A percentile compares a stretch with the other conserved stretches of the same genome.
phyloP scores from a whole-genome alignment of 2,329 filamentous ascomycete species.

The Botrytis fragariae region DNA sequence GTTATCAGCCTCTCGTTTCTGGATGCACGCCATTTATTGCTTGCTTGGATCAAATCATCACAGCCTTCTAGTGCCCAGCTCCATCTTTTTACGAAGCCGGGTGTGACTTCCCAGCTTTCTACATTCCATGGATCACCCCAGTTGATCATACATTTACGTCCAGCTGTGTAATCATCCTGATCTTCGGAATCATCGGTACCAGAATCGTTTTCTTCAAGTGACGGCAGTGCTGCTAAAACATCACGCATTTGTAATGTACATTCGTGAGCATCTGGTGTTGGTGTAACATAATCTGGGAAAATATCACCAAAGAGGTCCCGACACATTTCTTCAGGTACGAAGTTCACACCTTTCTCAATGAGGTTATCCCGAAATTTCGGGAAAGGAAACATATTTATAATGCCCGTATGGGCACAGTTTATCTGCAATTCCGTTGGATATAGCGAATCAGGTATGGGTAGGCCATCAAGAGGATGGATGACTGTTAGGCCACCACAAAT shows the following conservation, averaged over 20 bases:
- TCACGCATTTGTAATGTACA: slow-evolving; percentile 9
- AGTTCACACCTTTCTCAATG: slow-evolving; percentile 22
- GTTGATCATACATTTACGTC: slow-evolving; percentile 23
- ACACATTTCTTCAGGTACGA: slow-evolving; percentile 22
- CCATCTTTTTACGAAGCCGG: slow-evolving; percentile 26
- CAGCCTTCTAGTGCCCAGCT: slow-evolving; percentile 26
- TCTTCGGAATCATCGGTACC: slow-evolving; percentile 6
- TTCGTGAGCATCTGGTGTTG: neutral
- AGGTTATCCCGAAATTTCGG: slow-evolving; percentile 29
- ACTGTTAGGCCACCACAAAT: slow-evolving; percentile 22
- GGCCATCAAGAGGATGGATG: slow-evolving; percentile 15
- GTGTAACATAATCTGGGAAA: slow-evolving; percentile 22
- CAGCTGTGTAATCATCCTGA: slow-evolving; percentile 20
- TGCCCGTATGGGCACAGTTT: slow-evolving; percentile 14
- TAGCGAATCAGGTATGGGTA: neutral
- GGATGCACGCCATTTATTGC: slow-evolving; percentile 24
- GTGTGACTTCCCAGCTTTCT: slow-evolving; percentile 28
- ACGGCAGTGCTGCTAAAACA: slow-evolving; percentile 13
- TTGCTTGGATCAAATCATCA: slow-evolving; percentile 26
- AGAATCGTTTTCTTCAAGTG: neutral
- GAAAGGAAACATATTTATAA: slow-evolving; percentile 29
- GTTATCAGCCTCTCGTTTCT: neutral
- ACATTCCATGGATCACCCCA: slow-evolving; percentile 27
- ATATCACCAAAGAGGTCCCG: slow-evolving; percentile 25
- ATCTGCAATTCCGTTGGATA: neutral